These are phyloP conservation scores for Rhododendron griersonianum DNA, from an alignment of 148 eudicot species.

Conservation along the genomic window DNA sequence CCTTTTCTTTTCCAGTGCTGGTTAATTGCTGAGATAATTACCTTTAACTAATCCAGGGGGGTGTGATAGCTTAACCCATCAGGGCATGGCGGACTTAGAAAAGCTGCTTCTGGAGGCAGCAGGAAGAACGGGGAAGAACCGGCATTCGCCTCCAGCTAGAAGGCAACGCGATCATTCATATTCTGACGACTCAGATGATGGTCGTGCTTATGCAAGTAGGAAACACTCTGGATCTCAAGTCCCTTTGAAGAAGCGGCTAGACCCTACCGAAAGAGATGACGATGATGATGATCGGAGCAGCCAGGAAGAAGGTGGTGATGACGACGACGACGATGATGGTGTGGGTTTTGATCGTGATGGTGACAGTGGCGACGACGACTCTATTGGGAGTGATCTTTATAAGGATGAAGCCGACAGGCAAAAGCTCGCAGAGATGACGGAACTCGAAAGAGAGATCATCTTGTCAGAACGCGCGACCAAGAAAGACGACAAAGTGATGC, in stretches of 20 bases:
- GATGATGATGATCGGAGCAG: conserved; percentile 58
- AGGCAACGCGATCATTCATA: conserved; percentile 62
- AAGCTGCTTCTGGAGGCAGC: conserved; percentile 93
- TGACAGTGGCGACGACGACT: conserved; percentile 58
- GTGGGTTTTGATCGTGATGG: conserved; percentile 50
- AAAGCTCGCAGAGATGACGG: conserved; percentile 73
- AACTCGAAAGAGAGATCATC: conserved; percentile 82
- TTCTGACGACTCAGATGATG: conserved; percentile 88
- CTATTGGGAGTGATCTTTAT: conserved; percentile 80
- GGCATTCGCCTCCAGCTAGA: conserved; percentile 68
- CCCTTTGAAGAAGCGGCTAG: conserved; percentile 85
- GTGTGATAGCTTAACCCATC: neutral
- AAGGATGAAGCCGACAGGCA: conserved; percentile 74
- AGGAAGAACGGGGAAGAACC: conserved; percentile 80
- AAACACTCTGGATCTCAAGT: conserved; percentile 75
- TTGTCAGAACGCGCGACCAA: conserved; percentile 75
- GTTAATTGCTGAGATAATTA: conserved; percentile 1
- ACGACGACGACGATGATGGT: conserved; percentile 21
- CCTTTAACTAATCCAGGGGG: neutral
- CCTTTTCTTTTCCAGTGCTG: neutral
- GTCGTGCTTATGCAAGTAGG: conserved; percentile 59
- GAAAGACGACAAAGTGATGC: conserved; percentile 67
- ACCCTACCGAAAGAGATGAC: conserved; percentile 40
- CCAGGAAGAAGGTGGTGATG: conserved; percentile 55
- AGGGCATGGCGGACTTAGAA: conserved; percentile 78